Conservation (phyloP, 352 stramenopile species). For the Globisporangium barbulae region DNA sequence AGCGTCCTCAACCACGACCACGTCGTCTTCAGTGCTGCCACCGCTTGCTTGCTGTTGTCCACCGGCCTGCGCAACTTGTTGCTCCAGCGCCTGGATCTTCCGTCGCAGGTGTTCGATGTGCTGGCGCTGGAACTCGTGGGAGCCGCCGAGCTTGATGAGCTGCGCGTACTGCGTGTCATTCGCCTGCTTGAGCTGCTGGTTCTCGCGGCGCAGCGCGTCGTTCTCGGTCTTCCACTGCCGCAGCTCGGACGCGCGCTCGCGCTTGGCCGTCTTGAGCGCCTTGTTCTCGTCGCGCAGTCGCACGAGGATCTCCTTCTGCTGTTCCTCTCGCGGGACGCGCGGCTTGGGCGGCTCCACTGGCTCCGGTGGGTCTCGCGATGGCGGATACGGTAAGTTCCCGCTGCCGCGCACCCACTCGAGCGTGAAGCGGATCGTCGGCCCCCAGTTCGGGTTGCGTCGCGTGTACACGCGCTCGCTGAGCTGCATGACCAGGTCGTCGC, state of each 20-base stretch:
- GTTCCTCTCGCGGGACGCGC: slow-evolving; percentile 2
- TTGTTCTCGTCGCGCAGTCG: slow-evolving; percentile 11
- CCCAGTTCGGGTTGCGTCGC: slow-evolving; percentile 11
- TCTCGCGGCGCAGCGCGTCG: slow-evolving; percentile 10
- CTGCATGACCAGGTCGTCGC: slow-evolving; percentile 11
- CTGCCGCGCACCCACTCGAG: slow-evolving; percentile 12
- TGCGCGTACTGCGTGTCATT: slow-evolving; percentile 15
- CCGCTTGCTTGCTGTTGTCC: background rate
- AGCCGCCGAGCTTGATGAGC: slow-evolving; percentile 14
- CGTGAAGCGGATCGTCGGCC: slow-evolving; percentile 8
- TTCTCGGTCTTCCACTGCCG: slow-evolving; percentile 11
- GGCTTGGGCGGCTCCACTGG: background rate
- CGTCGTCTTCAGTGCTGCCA: background rate
- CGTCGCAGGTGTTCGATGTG: slow-evolving; percentile 13
- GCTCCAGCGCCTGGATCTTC: slow-evolving; percentile 14
- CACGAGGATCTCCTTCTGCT: slow-evolving; percentile 7
- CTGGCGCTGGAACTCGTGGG: slow-evolving; percentile 16
- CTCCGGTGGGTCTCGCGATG: slow-evolving; percentile 6
- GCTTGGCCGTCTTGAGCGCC: slow-evolving; percentile 7
- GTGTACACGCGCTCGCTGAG: slow-evolving; percentile 15
- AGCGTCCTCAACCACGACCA: background rate
- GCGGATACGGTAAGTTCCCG: background rate
- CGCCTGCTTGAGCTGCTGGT: slow-evolving; percentile 4
- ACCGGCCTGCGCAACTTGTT: background rate
- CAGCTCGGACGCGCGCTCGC: slow-evolving; percentile 4